Conservation (phyloP, 345 rosid species). For the Melaleuca quinquenervia region DNA sequence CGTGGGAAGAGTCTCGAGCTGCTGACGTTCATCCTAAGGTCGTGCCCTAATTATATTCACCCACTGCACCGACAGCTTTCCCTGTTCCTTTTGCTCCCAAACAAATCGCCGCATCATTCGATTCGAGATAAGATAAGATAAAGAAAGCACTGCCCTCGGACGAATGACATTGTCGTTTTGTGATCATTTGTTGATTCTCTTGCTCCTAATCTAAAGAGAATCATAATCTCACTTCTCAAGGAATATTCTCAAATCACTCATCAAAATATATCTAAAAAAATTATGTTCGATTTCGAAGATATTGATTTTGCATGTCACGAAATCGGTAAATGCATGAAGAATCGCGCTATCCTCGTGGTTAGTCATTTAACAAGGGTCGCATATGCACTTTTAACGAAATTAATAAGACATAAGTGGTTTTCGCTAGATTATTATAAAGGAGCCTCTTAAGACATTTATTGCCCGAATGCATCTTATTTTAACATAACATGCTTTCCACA, state of each 20-base stretch:
- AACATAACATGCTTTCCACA: too few relatives aligned
- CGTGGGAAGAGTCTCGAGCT: neutral
- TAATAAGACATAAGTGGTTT: neutral
- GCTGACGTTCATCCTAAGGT: neutral
- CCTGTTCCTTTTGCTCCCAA: neutral
- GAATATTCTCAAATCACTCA: accelerated
- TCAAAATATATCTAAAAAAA: accelerated
- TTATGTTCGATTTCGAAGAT: neutral
- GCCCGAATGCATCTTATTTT: too few relatives aligned
- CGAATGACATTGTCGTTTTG: neutral
- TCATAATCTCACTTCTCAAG: neutral
- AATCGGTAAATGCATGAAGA: neutral
- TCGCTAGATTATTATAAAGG: too few relatives aligned
- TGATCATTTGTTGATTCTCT: neutral
- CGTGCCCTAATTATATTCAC: neutral
- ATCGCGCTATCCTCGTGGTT: accelerated
- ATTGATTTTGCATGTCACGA: accelerated
- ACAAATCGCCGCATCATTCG: neutral
- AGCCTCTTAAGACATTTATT: too few relatives aligned
- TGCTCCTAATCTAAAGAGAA: neutral
- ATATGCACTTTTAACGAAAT: neutral
- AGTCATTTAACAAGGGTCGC: neutral
- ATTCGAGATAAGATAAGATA: neutral
- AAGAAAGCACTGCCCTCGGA: neutral
- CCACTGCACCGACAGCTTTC: neutral